Evolutionary conservation across 164 flowering plant genomes (phyloP), one percentile per base, ranked within the genome.

Genomic region (Magnolia kwangsiensis): DNA sequence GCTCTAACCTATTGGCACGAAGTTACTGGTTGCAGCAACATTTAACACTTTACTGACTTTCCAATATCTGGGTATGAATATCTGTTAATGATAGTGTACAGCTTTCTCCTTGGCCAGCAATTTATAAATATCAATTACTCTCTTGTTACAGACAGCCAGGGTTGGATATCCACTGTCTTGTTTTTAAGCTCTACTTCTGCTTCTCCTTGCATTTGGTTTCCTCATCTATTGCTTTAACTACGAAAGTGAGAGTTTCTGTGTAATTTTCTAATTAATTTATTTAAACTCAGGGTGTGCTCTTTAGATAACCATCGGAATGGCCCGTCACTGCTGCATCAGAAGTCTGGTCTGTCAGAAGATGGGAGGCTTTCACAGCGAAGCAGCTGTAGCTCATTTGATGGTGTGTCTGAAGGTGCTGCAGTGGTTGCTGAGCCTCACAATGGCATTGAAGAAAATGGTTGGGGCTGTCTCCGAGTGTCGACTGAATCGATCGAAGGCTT

Each of bases 321-420:
- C 70, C 74, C 16, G 4, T 11, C 18, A 51, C 50, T 80, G 67
- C 81, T 51, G 72, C 80, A 77, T 72, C 90, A 85, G 73, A 84
- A 81, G 55, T 79, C 90, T 83, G 83, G 76, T 51, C 23, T 74
- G 18, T 81, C 89, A 73, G 90, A 87, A 69, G 85, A 84, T 69
- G 84, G 85, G 59, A 76, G 72, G 72, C 78, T 79, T 75, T 80
- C 83, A 18, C 2, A 75, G 58, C 74, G 81, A 75, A 78, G 85
- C 74, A 84, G 86, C 76, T 81, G 81, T 73, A 79, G 74, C 51
- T 84, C 88, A 63, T 82, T 80, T 65, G 86, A 82, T 66, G 75
- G 70, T 29, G 4, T 76, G 29, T 63, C 82, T 29, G 83, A 83
- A 20, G 75, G 81, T 64, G 79, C 81, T 78, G 72, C 81, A 69